These are phyloP conservation scores for Glaciozyma antarctica DNA, from an alignment of 768 basidiomycete species.

Conservation along the genomic window DNA sequence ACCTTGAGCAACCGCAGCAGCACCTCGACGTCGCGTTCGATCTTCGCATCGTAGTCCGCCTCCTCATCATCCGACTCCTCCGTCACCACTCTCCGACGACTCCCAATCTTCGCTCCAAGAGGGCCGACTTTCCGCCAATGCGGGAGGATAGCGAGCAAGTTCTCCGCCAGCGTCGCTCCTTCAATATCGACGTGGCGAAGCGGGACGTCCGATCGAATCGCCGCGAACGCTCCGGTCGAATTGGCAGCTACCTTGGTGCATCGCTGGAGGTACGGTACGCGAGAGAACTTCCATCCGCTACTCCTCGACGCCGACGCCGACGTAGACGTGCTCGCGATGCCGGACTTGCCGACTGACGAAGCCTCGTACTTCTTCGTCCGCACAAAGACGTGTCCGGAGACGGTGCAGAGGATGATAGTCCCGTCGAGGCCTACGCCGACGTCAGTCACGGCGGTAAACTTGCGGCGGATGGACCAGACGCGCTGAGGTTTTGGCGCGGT, in stretches of 20 bases:
- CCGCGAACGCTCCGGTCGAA: slow-evolving; percentile 78
- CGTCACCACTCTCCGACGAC: slow-evolving; percentile 26
- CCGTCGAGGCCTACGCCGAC: slow-evolving; percentile 82
- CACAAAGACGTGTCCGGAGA: slow-evolving; percentile 87
- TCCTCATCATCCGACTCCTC: slow-evolving; percentile 24
- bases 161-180: slow-evolving; percentile 55
- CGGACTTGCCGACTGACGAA: slow-evolving; percentile 1
- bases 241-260: slow-evolving; percentile 73
- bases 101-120: slow-evolving; percentile 32
- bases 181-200: slow-evolving; percentile 50
- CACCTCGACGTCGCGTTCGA: slow-evolving; percentile 30
- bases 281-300: slow-evolving; percentile 57
- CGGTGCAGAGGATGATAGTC: slow-evolving; percentile 80
- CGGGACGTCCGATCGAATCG: slow-evolving; percentile 62
- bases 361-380: slow-evolving; percentile 52
- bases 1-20: slow-evolving; percentile 10
- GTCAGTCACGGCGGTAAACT: slow-evolving; percentile 77
- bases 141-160: slow-evolving; percentile 59
- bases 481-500: slow-evolving; percentile 59
- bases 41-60: slow-evolving; percentile 15
- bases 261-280: slow-evolving; percentile 74
- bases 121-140: slow-evolving; percentile 41
- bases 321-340: background rate
- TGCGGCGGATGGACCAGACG: slow-evolving; percentile 78
- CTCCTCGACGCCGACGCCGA: background rate